A percentile compares a stretch with the other conserved stretches of the same genome.
Conservation (phyloP, 169 alveolate species). For the Babesia gibsoni region DNA sequence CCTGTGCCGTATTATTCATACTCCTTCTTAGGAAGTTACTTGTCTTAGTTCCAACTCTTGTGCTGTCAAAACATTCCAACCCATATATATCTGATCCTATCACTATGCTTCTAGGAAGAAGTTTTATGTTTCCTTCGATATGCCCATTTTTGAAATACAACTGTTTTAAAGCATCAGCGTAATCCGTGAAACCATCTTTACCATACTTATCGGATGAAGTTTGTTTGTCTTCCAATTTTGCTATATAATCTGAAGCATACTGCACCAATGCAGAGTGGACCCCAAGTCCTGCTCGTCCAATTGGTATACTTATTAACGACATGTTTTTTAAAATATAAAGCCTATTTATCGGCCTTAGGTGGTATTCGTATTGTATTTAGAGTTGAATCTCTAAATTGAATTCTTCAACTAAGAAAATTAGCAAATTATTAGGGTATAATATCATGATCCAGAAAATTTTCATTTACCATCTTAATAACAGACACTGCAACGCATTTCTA, state of each 20-base stretch:
- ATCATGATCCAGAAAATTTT: too few relatives aligned
- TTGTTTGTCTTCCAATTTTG: not conserved
- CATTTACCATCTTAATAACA: too few relatives aligned
- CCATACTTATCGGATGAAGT: not conserved
- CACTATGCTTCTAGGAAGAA: slow-evolving; percentile 23
- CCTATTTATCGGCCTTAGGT: too few relatives aligned
- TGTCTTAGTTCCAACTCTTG: not conserved
- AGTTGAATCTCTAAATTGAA: too few relatives aligned
- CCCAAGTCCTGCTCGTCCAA: slow-evolving; percentile 20
- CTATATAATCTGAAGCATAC: slow-evolving; percentile 23
- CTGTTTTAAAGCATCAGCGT: not conserved
- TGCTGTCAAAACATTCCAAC: not conserved
- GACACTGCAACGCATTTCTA: too few relatives aligned
- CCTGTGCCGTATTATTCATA: not conserved
- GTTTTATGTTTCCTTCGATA: not conserved
- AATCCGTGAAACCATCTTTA: not conserved
- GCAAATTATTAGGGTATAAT: too few relatives aligned
- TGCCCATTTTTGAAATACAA: not conserved
- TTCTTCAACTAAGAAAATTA: too few relatives aligned
- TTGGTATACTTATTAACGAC: slow-evolving; percentile 26
- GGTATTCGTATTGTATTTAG: too few relatives aligned
- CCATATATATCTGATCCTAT: not conserved
- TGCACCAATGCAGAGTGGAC: slow-evolving; percentile 24
- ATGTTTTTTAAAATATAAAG: too few relatives aligned
- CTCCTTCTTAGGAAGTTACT: not conserved